Conservation (phyloP, 2,329 filamentous ascomycete species). For the Ustulina deusta region DNA sequence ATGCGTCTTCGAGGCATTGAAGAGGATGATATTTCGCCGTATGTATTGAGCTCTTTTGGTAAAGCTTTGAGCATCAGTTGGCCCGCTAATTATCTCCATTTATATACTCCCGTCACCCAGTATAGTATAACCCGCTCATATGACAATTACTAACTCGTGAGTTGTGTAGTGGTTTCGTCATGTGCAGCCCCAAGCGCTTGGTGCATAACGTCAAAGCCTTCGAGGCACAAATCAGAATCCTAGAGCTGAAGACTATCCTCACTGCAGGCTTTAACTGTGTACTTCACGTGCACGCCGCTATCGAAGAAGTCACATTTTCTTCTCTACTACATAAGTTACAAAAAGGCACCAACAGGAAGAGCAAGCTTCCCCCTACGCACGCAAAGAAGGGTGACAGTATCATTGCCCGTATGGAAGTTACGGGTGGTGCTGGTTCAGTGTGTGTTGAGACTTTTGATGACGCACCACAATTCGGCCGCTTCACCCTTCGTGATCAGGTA, state of each 20-base stretch:
- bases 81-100: background rate
- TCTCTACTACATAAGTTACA: constrained; percentile 92
- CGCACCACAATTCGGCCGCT: constrained; percentile 92
- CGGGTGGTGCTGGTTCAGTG: constrained; percentile 82
- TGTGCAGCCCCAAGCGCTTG: constrained; percentile 92
- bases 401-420: constrained; percentile 91
- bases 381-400: constrained; percentile 85
- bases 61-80: background rate
- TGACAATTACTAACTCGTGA: constrained; percentile 19
- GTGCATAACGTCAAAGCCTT: constrained; percentile 92
- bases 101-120: background rate
- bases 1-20: constrained; percentile 93
- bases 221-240: constrained; percentile 94
- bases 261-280: constrained; percentile 98
- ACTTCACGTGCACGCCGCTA: constrained; percentile 94
- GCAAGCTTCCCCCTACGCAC: constrained; percentile 92
- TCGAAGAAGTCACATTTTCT: constrained; percentile 95
- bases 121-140: background rate
- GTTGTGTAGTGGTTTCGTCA: constrained; percentile 78
- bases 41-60: constrained; percentile 2
- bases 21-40: constrained; percentile 92
- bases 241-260: constrained; percentile 94
- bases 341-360: constrained; percentile 93
- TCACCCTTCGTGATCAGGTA: constrained; percentile 90
- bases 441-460: constrained; percentile 97